A percentile compares a stretch with the other conserved stretches of the same genome.
Evolutionary conservation across 352 stramenopile species (phyloP).

Genomic region (Blastocystis sp.): DNA sequence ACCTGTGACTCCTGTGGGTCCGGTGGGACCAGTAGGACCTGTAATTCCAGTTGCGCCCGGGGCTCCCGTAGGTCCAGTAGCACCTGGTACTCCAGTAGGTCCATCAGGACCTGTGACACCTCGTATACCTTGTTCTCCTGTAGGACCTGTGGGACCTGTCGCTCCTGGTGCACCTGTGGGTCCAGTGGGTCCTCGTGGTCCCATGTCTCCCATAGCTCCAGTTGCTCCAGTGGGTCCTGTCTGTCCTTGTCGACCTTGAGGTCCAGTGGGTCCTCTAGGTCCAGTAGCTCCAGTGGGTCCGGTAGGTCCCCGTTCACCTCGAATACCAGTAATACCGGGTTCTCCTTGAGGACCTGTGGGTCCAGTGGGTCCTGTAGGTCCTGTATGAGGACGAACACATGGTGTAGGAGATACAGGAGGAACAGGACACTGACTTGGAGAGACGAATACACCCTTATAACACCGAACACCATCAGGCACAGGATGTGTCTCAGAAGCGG

Average conservation of each 20-base stretch:
- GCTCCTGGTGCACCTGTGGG: neutral
- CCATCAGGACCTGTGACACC: slow-evolving; percentile 32
- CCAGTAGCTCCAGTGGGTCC: neutral
- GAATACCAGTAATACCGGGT: neutral
- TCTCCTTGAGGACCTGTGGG: slow-evolving; percentile 12
- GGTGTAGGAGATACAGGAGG: slow-evolving; percentile 5
- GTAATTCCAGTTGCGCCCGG: neutral
- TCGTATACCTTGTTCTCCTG: neutral
- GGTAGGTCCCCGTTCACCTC: slow-evolving; percentile 6
- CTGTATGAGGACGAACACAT: slow-evolving; percentile 6
- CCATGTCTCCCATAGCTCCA: neutral
- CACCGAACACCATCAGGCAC: slow-evolving; percentile 16
- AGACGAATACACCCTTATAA: slow-evolving; percentile 39
- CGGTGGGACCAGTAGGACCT: slow-evolving; percentile 11
- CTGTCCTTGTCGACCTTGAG: slow-evolving; percentile 7
- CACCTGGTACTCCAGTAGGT: slow-evolving; percentile 3
- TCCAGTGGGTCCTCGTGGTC: neutral
- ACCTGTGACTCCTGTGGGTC: slow-evolving; percentile 35
- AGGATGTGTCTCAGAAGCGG: neutral
- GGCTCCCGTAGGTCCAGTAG: slow-evolving; percentile 1
- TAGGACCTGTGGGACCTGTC: slow-evolving; percentile 17
- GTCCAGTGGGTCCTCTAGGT: neutral
- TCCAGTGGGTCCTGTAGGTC: slow-evolving; percentile 25
- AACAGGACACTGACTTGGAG: neutral
- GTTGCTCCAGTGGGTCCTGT: slow-evolving; percentile 3